A percentile compares a stretch with the other conserved stretches of the same genome.
Evolutionary conservation across 1,284 basidiomycete species (phyloP).

Genomic region (Ceratobasidium sp.): DNA sequence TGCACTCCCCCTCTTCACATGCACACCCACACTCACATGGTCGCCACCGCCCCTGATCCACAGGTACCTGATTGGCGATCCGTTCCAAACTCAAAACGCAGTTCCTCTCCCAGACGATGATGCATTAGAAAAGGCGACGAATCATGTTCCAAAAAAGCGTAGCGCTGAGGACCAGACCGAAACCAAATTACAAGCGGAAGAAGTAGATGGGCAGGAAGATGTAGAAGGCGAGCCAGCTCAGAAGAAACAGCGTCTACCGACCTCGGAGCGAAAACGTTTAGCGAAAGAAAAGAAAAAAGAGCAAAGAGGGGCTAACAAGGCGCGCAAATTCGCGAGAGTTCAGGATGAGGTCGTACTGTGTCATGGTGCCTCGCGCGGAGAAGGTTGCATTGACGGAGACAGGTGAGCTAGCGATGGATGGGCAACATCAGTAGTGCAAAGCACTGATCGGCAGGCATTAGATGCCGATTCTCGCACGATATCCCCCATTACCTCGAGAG

Average conservation of each 20-base stretch:
- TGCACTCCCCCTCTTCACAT: not conserved
- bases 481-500: constrained; percentile 78
- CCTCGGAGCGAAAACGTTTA: constrained; percentile 30
- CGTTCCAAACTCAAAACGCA: constrained; percentile 62
- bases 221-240: constrained; percentile 55
- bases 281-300: constrained; percentile 71
- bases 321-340: constrained; percentile 76
- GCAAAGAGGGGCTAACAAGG: constrained; percentile 82
- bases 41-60: not conserved
- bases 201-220: constrained; percentile 52
- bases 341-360: constrained; percentile 82
- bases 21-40: too few relatives aligned
- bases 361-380: constrained; percentile 75
- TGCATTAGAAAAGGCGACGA: constrained; percentile 75
- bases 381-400: constrained; percentile 72
- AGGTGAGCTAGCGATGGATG: constrained; percentile 59
- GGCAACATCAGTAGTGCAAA: constrained; percentile 18
- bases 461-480: constrained; percentile 88
- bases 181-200: not conserved
- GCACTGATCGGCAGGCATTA: constrained; percentile 53
- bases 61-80: constrained; percentile 54
- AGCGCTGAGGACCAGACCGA: not conserved
- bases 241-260: constrained; percentile 44
- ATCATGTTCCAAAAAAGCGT: constrained; percentile 53
- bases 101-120: constrained; percentile 73